Conservation (phyloP, 1,284 basidiomycete species). For the Cystobasidium pallidum region DNA sequence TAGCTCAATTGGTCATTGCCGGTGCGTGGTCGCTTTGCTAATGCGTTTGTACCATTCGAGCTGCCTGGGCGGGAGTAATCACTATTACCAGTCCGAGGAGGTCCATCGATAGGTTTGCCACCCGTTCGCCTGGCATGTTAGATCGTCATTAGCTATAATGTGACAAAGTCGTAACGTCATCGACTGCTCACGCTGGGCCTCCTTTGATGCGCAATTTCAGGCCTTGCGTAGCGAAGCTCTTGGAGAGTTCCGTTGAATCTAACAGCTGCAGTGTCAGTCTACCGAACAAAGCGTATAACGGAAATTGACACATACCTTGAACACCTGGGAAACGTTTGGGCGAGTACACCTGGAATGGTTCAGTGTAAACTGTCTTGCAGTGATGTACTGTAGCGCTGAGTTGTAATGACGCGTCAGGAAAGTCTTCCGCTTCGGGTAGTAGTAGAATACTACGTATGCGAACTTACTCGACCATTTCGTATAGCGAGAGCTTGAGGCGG, state of each 20-base stretch:
- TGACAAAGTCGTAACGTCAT: background rate
- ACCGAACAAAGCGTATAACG: slow-evolving; percentile 6
- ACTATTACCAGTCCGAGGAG: slow-evolving; percentile 6
- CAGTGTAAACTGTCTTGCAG: slow-evolving; percentile 83
- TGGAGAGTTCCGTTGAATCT: slow-evolving; percentile 86
- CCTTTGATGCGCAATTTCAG: slow-evolving; percentile 75
- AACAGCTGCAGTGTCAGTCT: slow-evolving; percentile 55
- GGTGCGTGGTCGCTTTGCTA: slow-evolving; percentile 16
- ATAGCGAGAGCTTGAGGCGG: slow-evolving; percentile 84
- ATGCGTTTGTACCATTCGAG: background rate
- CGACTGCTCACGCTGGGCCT: slow-evolving; percentile 24
- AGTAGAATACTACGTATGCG: background rate
- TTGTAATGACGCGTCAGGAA: background rate
- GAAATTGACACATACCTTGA: slow-evolving; percentile 63
- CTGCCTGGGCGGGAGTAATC: slow-evolving; percentile 10
- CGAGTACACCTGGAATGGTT: slow-evolving; percentile 86
- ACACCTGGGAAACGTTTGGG: slow-evolving; percentile 92
- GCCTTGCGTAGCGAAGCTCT: slow-evolving; percentile 86
- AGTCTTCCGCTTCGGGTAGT: background rate
- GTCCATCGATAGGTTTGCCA: slow-evolving; percentile 15
- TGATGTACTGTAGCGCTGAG: slow-evolving; percentile 72
- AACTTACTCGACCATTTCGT: slow-evolving; percentile 87
- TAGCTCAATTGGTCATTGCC: background rate
- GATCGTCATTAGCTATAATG: background rate
- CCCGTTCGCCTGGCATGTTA: slow-evolving; percentile 8